Conservation (phyloP, 202 grass and related monocot genomes). For the Musa balbisiana region DNA sequence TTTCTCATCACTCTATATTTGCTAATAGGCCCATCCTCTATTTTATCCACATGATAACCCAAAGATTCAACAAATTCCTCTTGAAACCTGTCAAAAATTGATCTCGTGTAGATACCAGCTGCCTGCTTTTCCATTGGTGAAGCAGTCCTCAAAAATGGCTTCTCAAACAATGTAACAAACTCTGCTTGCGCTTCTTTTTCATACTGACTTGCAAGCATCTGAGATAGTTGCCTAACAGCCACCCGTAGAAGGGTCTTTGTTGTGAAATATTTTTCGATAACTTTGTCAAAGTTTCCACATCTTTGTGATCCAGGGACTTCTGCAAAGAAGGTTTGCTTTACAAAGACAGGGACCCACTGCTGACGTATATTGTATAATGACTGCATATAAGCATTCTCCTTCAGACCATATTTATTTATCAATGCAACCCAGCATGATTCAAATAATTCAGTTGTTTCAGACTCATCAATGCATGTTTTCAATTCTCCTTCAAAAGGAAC, state of each 20-base stretch:
- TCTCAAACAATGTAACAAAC: slow-evolving; percentile 68
- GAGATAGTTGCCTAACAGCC: slow-evolving; percentile 50
- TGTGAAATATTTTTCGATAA: slow-evolving; percentile 60
- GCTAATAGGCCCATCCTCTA: slow-evolving; percentile 45
- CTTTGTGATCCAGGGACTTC: slow-evolving; percentile 38
- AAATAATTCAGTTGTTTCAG: slow-evolving; percentile 59
- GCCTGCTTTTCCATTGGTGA: slow-evolving; percentile 88
- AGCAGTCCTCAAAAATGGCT: slow-evolving; percentile 49
- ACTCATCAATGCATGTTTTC: slow-evolving; percentile 54
- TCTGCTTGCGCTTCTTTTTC: slow-evolving; percentile 61
- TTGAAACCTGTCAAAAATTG: slow-evolving; percentile 78
- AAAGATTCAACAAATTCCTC: slow-evolving; percentile 84
- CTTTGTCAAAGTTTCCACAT: slow-evolving; percentile 51
- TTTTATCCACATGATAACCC: slow-evolving; percentile 68
- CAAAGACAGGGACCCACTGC: slow-evolving; percentile 67
- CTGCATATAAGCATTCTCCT: slow-evolving; percentile 54
- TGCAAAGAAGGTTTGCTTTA: slow-evolving; percentile 55
- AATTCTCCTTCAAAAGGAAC: slow-evolving; percentile 59
- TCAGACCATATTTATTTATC: slow-evolving; percentile 48
- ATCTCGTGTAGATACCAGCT: slow-evolving; percentile 58
- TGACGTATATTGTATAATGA: slow-evolving; percentile 63
- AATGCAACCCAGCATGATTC: slow-evolving; percentile 61
- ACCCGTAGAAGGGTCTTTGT: slow-evolving; percentile 50
- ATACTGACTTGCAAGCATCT: slow-evolving; percentile 44
- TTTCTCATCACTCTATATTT: slow-evolving; percentile 45